These are phyloP conservation scores for Alternaria sp. DNA, from an alignment of 2,329 filamentous ascomycete species.

Conservation along the genomic window DNA sequence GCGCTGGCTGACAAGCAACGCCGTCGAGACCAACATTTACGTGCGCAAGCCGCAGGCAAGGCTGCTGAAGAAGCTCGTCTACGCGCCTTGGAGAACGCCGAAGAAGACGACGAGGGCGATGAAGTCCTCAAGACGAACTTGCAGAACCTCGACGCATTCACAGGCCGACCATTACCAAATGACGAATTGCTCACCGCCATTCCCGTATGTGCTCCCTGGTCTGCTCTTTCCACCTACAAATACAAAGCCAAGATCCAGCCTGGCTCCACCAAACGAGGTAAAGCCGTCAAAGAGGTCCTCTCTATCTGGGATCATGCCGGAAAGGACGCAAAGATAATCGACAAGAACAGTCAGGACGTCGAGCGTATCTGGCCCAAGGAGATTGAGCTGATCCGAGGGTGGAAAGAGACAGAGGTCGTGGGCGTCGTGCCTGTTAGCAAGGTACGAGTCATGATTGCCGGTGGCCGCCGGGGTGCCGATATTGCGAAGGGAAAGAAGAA, in stretches of 20 bases:
- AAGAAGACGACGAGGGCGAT: slow-evolving; percentile 66
- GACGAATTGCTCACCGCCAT: slow-evolving; percentile 80
- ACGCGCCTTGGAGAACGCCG: slow-evolving; percentile 42
- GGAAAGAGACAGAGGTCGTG: slow-evolving; percentile 83
- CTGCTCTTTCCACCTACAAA: slow-evolving; percentile 75
- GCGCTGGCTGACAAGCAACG: slow-evolving; percentile 76
- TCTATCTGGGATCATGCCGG: slow-evolving; percentile 78
- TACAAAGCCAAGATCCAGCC: slow-evolving; percentile 97
- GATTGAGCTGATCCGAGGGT: slow-evolving; percentile 80
- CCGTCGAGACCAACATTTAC: slow-evolving; percentile 80
- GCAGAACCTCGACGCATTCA: slow-evolving; percentile 70
- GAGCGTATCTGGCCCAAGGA: slow-evolving; percentile 88
- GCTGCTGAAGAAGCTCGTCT: slow-evolving; percentile 77
- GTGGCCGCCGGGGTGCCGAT: slow-evolving; percentile 42
- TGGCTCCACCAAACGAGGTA: slow-evolving; percentile 89
- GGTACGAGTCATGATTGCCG: slow-evolving; percentile 78
- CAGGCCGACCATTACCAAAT: slow-evolving; percentile 79
- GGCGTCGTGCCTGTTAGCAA: slow-evolving; percentile 83
- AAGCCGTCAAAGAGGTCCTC: slow-evolving; percentile 91
- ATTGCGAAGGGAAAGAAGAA: slow-evolving; percentile 42
- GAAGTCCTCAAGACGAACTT: slow-evolving; percentile 58
- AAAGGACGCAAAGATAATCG: slow-evolving; percentile 56
- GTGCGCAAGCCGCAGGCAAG: slow-evolving; percentile 77
- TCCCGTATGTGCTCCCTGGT: slow-evolving; percentile 70
- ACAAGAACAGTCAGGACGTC: slow-evolving; percentile 59